Evolutionary conservation across 192 early-diverging fungal genomes (phyloP), one percentile per base, ranked within the genome.

Genomic region (Funneliformis mosseae): DNA sequence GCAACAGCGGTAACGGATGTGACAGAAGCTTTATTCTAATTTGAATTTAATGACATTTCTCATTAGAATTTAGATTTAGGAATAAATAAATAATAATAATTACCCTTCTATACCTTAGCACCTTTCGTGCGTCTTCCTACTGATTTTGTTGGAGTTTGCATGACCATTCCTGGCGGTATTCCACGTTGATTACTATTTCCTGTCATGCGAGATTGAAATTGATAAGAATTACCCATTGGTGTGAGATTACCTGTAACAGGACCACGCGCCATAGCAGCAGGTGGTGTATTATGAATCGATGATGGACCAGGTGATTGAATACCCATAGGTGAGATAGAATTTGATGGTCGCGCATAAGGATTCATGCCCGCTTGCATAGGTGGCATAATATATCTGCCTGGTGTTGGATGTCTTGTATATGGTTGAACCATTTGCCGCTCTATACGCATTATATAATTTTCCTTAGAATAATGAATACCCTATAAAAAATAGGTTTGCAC

Each of bases 1-100:
- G 43, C 27, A 70, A 77, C 27, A 67, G 78, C 75, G 0, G 75
- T 38, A 16, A n/a, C 45, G 1, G 59, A 28, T 1, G 59, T 38
- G 0, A 33, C 38, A 16, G 75, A 3, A 16, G 59, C 75, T 63
- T 77, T 77, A 63, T 38, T 48, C 74, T 75, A 60, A 28, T n/a
- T 25, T 23, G 4, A 28, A 41, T 25, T 38, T 23, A 50, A 61
- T n/a, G 23, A 59, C 5, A 76, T 23, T 39, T 60, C 4, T 76
- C 2, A 76, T 27, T 14, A 39, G 18, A 9, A 27, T 60, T 59
- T 23, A 43, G 8, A 14, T 14, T 72, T 42, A n/a, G 12, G 11
- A n/a, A 25, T 21, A 43, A 9, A 73, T n/a, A 10, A 16, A 74
- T 50, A 33, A 41, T 42, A 71, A n/a, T 42, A n/a, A 41, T 21